Conservation (phyloP, 2,329 filamentous ascomycete genomes). For the Alternaria burnsii region DNA sequence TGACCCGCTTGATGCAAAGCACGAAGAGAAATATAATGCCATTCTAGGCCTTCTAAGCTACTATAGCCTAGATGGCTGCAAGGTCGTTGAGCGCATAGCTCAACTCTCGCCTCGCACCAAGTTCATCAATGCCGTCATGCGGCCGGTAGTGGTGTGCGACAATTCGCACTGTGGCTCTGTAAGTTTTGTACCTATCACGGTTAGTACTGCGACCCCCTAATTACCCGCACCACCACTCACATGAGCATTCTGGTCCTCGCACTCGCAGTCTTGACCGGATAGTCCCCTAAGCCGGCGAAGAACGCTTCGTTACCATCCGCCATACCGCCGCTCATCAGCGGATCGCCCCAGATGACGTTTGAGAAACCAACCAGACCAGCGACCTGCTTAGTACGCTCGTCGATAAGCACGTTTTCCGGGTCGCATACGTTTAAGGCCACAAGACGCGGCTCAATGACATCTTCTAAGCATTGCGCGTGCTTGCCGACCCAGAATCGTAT, state of each 20-base stretch:
- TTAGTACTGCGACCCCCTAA: constrained; percentile 12
- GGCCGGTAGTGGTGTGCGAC: constrained; percentile 57
- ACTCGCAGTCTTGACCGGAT: constrained; percentile 41
- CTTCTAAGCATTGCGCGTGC: constrained; percentile 57
- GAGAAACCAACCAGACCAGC: constrained; percentile 63
- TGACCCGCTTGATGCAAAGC: constrained; percentile 7
- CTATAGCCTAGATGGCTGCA: constrained; percentile 29
- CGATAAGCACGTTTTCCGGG: constrained; percentile 61
- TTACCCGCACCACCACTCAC: constrained; percentile 42
- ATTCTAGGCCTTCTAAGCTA: background rate
- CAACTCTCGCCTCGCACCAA: constrained; percentile 54
- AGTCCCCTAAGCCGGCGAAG: constrained; percentile 54
- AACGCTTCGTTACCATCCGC: constrained; percentile 51
- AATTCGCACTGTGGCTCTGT: constrained; percentile 54
- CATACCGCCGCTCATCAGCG: constrained; percentile 61
- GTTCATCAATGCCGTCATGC: constrained; percentile 51
- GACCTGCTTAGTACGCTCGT: constrained; percentile 58
- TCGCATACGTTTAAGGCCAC: constrained; percentile 60
- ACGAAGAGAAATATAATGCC: background rate
- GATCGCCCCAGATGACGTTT: constrained; percentile 65
- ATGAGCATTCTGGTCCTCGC: constrained; percentile 52
- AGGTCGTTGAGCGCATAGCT: constrained; percentile 51
- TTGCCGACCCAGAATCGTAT: constrained; percentile 61
- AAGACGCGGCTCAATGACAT: constrained; percentile 61
- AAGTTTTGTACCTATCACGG: constrained; percentile 54